Base-by-base conservation (phyloP, 208 protist species). In the Crithidia expoeki region DNA sequence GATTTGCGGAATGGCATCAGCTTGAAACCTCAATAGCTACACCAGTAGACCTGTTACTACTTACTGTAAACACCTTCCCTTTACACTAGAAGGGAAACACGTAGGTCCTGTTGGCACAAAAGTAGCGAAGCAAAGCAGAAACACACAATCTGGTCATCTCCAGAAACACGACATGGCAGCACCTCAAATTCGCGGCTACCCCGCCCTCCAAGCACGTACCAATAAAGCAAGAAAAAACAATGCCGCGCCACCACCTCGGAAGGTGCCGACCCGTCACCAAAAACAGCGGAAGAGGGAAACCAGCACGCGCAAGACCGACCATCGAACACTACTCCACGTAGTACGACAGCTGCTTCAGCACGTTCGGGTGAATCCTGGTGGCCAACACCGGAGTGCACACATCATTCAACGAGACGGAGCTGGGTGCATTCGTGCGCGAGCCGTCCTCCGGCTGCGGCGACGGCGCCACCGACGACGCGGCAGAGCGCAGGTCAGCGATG, bases 281-380 rank as follows among this genome's bases (percentile, higher is more conserved):
- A n/a, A n/a, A n/a, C n/a, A n/a, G n/a, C n/a, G n/a, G 38, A 44
- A 44, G 38, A 44, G 38, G 14, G 14, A 44, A 7, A 44, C 38
- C 38, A 44, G 38, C 7, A 44, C 10, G 14, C 38, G 38, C n/a
- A n/a, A n/a, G n/a, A n/a, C n/a, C n/a, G n/a, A 49, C 21, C 33
- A 21, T n/a, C 4, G 23, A 62, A 25, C n/a, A 60, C 19, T 55
- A 77, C 49, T 71, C 64, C 30, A 77, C 46, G 38, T 77, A 71
- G 50, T 77, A 62, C 14, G 72, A 71, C 2, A 77, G 64, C 40
- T 61, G 56, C 7, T 55, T 58, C 60, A 77, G 12, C 58, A 76
- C 63, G 6, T 28, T 62, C 1, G 62, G 55, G 36, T 76, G 27
- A 23, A 68, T 33, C 14, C 16, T 64, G 23, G 64, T 33, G 0